Percentiles rank a stretch among this genome's conserved stretches.
Evolutionary conservation across 2,329 filamentous ascomycete species (phyloP).

Genomic region (Hirsutella thompsonii): DNA sequence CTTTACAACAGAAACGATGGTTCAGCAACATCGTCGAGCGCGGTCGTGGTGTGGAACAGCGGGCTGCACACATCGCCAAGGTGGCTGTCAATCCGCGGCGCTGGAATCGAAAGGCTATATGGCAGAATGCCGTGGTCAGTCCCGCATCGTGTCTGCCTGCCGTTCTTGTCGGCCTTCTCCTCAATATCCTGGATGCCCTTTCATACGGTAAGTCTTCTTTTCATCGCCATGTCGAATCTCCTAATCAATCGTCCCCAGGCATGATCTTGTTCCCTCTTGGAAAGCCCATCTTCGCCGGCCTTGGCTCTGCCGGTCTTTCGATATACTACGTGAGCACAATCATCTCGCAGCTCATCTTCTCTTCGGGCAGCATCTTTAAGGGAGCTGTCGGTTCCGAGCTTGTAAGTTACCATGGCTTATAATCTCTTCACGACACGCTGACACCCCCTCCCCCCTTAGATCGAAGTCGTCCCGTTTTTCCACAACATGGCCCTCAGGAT

Average conservation of each 20-base stretch:
- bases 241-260: slow-evolving; percentile 29
- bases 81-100: slow-evolving; percentile 46
- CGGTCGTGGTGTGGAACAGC: slow-evolving; percentile 18
- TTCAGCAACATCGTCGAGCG: slow-evolving; percentile 17
- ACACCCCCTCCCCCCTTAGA: slow-evolving; percentile 42
- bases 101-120: slow-evolving; percentile 59
- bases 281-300: slow-evolving; percentile 67
- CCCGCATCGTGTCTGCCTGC: slow-evolving; percentile 67
- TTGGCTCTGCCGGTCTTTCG: slow-evolving; percentile 89
- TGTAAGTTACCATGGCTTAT: slow-evolving; percentile 30
- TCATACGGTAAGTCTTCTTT: slow-evolving; percentile 57
- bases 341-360: slow-evolving; percentile 82
- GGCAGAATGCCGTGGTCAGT: slow-evolving; percentile 48
- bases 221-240: not conserved
- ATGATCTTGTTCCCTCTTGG: slow-evolving; percentile 94
- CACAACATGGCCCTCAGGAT: slow-evolving; percentile 96
- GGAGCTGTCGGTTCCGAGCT: slow-evolving; percentile 91
- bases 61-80: slow-evolving; percentile 15
- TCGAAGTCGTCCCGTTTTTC: slow-evolving; percentile 97
- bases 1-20: slow-evolving; percentile 18
- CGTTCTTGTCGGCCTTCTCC: slow-evolving; percentile 73
- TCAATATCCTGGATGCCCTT: slow-evolving; percentile 88
- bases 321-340: slow-evolving; percentile 99
- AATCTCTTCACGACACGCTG: not conserved
- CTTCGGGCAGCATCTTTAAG: slow-evolving; percentile 73